A percentile compares a stretch with the other conserved stretches of the same genome.
Evolutionary conservation across 331 rosid genomes (phyloP).

Genomic region (Quercus phellos): DNA sequence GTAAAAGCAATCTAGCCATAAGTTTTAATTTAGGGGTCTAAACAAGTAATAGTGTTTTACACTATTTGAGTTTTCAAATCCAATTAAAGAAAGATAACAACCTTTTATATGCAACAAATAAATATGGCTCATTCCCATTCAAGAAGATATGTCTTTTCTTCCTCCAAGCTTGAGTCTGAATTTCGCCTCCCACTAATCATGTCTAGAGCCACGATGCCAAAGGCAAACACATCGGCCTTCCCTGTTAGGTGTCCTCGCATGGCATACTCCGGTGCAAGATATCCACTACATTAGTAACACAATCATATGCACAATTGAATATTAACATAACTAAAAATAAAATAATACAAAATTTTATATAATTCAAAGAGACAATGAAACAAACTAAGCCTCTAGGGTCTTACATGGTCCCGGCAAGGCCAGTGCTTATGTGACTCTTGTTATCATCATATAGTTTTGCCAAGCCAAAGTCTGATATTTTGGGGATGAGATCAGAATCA

Average conservation of each 20-base stretch:
- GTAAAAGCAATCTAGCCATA: too few species aligned
- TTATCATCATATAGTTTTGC: conserved; percentile 83
- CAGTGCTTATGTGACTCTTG: conserved; percentile 75
- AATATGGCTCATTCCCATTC: conserved; percentile 58
- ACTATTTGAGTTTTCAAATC: too few species aligned
- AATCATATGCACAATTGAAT: background rate
- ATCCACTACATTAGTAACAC: conserved; percentile 47
- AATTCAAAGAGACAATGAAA: too few species aligned
- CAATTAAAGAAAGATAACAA: background rate
- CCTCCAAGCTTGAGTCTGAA: conserved; percentile 55
- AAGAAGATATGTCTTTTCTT: conserved; percentile 65
- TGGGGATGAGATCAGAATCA: conserved; percentile 53
- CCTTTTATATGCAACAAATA: background rate
- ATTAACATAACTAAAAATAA: too few species aligned
- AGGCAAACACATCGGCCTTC: conserved; percentile 73
- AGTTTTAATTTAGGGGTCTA: too few species aligned
- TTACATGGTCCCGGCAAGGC: conserved; percentile 81
- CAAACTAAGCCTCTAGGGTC: background rate
- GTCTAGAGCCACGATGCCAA: conserved; percentile 76
- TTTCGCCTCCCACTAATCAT: conserved; percentile 70
- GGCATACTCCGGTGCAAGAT: conserved; percentile 90
- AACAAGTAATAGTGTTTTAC: too few species aligned
- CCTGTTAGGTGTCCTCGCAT: conserved; percentile 80
- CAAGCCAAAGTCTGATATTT: conserved; percentile 82
- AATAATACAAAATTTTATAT: too few species aligned